phyloP scores from a whole-genome alignment of 108 stramenopile species.

The Schizochytrium sp. region DNA sequence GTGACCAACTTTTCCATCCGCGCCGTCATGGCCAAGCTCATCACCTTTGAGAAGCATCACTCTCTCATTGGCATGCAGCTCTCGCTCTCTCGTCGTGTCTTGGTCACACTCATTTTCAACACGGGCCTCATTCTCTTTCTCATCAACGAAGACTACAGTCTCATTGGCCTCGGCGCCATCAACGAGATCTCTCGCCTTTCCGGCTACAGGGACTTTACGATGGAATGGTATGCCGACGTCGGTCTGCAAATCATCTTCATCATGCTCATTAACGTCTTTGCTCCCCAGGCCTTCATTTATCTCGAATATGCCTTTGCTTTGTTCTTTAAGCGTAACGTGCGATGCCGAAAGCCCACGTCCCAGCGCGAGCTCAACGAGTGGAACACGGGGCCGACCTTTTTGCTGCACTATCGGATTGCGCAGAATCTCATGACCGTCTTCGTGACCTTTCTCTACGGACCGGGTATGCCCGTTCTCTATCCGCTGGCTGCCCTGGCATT shows the following conservation, averaged over 20 bases:
- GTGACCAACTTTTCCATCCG: conserved; percentile 26
- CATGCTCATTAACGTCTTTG: conserved; percentile 38
- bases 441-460: conserved; percentile 39
- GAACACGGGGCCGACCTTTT: conserved; percentile 36
- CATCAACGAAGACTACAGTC: conserved; percentile 23
- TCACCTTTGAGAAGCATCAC: conserved; percentile 27
- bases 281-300: conserved; percentile 27
- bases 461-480: conserved; percentile 44
- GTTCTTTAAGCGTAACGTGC: neutral
- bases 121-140: conserved; percentile 32
- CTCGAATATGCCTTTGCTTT: neutral
- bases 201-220: neutral
- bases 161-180: conserved; percentile 12
- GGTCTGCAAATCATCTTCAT: conserved; percentile 24
- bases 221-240: conserved; percentile 19
- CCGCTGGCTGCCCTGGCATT: conserved; percentile 37
- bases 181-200: neutral
- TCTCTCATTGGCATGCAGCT: conserved; percentile 16
- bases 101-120: conserved; percentile 42
- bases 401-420: conserved; percentile 35
- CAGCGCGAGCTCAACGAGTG: conserved; percentile 45
- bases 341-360: conserved; percentile 21
- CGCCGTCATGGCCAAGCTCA: conserved; percentile 24
- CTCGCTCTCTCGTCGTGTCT: conserved; percentile 28
- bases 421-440: conserved; percentile 39